Conservation (phyloP, 805 yeast species). For the Grigorovia humatica region DNA sequence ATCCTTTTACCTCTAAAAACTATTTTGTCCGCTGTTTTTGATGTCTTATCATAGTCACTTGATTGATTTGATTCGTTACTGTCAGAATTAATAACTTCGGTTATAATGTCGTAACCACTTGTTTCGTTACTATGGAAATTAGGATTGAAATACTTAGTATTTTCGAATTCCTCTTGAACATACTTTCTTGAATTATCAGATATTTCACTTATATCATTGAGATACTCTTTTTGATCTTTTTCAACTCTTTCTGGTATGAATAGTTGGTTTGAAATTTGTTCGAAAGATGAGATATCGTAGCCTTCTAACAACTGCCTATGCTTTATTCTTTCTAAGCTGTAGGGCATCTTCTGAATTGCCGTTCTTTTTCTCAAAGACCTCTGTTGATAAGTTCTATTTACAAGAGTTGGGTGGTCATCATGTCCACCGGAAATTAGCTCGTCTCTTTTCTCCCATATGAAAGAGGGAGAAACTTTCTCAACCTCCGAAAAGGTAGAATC, state of each 20-base stretch:
- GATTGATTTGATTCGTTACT: background rate
- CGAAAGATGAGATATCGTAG: constrained; percentile 19
- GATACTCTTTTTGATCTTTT: background rate
- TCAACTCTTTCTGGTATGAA: constrained; percentile 7
- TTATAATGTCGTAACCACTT: no score
- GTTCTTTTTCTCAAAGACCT: constrained; percentile 23
- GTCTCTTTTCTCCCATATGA: background rate
- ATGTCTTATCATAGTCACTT: background rate
- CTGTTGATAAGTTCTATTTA: background rate
- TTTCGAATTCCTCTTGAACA: background rate
- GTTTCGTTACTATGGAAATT: no score
- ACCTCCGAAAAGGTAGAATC: background rate
- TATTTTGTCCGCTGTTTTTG: constrained; percentile 6
- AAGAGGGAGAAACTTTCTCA: background rate
- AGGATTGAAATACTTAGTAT: background rate
- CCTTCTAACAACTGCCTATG: constrained; percentile 26
- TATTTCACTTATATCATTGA: background rate
- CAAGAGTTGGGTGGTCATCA: no score
- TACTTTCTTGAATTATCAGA: background rate
- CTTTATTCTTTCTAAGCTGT: constrained; percentile 26
- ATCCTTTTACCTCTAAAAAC: constrained; percentile 22
- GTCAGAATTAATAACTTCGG: no score
- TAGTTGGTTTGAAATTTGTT: constrained; percentile 14
- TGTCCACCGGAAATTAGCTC: no score
- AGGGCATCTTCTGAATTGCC: constrained; percentile 29